Base-by-base conservation (phyloP, 1,284 basidiomycete species). In the Ceratobasidium sp. region DNA sequence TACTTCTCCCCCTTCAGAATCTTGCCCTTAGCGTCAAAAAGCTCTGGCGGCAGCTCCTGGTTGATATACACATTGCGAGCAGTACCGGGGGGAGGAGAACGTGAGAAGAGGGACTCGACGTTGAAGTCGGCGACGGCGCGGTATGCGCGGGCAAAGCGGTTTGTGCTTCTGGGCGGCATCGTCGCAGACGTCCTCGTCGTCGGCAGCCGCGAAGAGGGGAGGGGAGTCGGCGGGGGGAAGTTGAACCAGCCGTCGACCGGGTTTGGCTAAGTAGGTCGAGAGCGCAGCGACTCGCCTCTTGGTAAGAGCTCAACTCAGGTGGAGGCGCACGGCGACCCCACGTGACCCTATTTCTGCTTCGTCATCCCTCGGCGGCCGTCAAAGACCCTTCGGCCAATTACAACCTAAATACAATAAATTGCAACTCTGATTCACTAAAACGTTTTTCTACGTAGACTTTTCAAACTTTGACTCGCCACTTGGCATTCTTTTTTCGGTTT, bases 61-160 rank as follows among this genome's bases (percentile, higher is more conserved):
- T 96, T 93, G 82, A 96, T 86, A 82, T 87, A 93, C 75, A 98
- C 86, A 22, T 91, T 89, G 75, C 96, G 89, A 2, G 90, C 87
- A 0, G 87, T 85, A 1, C 88, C 87, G 0, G 90, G 87, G 31
- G 84, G 82, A 51, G 85, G 86, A 78, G 85, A 87, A 47, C 86
- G 84, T 27, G 87, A 82, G 80, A 97, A 96, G 77, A 96, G 85
- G 66, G 87, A 84, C 82, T 92, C 91, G 78, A 93, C 86, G 77
- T 69, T 69, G 66, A 69, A 69, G 66, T 69, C 45, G 66, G 66
- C 66, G 8, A 69, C 31, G 17, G 66, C 66, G 66, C 66, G 66
- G 48, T 69, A 69, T 15, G 66, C 66, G 53, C 66, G 51, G 41
- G 66, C 66, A 47, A 69, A 69, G 36, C 53, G 53, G 54, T 69